Base-by-base conservation (phyloP, 306 rosid species). In the Sesbania bispinosa region DNA sequence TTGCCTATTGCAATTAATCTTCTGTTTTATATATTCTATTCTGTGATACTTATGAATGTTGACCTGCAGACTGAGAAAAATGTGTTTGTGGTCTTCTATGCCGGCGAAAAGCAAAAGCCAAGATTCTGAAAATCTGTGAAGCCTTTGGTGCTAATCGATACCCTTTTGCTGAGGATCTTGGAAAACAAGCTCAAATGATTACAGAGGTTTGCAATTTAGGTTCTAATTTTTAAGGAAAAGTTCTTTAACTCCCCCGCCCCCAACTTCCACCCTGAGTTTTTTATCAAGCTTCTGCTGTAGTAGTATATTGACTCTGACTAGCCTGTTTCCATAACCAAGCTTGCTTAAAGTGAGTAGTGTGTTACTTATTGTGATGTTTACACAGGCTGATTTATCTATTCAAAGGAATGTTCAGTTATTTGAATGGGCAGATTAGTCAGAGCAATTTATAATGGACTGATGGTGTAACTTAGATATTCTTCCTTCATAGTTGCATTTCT, bases 81-180 rank as follows among this genome's bases (percentile, higher is more conserved):
- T 82, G 98, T 94, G 62, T 94, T 94, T 86, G 86, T 87, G 38
- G 88, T 87, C 79, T 90, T 94, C 85, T 90, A 87, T 62, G 90
- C 97, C 14, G 96, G 95, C 52, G 98, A 90, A 87, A 85, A 86
- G 89, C 83, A 66, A 90, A 85, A 85, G 79, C 80, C 79, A 94
- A 94, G 81, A 84, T 94, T 83, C 95, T 94, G 69, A 94, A 94
- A 83, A 90, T 94, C 78, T 94, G 98, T 68, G 97, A 94, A 9
- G 98, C 98, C 33, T 94, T 94, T 83, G 92, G 95, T 57, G 98
- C 98, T 35, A 90, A 90, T 85, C 98, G 98, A 38, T 94, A 94
- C 79, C 88, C 98, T 45, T 94, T 90, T 76, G 57, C 85, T 9
- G 98, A 94, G 85, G 97, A 83, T 59, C 47, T 80, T 36, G 79